Evolutionary conservation across 257 asterid species (phyloP).

Genomic region (Solanum ossicruentum): DNA sequence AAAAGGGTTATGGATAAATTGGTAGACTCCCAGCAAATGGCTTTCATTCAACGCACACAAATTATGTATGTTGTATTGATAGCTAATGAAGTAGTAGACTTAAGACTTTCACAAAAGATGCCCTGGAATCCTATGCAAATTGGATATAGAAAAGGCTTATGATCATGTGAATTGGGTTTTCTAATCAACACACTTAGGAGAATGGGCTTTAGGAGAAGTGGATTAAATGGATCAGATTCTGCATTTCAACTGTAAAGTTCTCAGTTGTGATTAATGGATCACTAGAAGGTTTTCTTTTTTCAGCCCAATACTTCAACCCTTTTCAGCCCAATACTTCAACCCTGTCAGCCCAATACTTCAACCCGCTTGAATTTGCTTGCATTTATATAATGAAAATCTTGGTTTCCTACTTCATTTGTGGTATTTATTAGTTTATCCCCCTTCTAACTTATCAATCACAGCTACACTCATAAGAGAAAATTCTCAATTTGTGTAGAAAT

Average conservation of each 20-base stretch:
- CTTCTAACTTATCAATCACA: neutral
- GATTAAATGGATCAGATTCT: neutral
- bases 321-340: too few relatives aligned
- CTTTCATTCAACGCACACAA: neutral
- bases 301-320: too few relatives aligned
- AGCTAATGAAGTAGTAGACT: neutral
- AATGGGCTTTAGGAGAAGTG: neutral
- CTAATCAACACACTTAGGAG: neutral
- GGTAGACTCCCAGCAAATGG: neutral
- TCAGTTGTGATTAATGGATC: neutral
- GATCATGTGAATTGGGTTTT: neutral
- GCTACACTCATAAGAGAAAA: neutral
- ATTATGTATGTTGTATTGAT: neutral
- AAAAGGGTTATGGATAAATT: neutral
- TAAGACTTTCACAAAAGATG: neutral
- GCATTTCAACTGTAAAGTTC: neutral
- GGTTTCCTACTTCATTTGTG: neutral
- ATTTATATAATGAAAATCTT: neutral
- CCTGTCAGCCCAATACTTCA: too few relatives aligned
- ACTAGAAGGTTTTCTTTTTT: neutral
- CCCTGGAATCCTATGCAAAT: neutral
- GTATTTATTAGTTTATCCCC: neutral
- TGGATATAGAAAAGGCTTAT: neutral
- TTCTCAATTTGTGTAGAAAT: neutral
- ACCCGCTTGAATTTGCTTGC: neutral